Evolutionary conservation across 257 asterid genomes (phyloP).

Genomic region (Gentiana macrophylla): DNA sequence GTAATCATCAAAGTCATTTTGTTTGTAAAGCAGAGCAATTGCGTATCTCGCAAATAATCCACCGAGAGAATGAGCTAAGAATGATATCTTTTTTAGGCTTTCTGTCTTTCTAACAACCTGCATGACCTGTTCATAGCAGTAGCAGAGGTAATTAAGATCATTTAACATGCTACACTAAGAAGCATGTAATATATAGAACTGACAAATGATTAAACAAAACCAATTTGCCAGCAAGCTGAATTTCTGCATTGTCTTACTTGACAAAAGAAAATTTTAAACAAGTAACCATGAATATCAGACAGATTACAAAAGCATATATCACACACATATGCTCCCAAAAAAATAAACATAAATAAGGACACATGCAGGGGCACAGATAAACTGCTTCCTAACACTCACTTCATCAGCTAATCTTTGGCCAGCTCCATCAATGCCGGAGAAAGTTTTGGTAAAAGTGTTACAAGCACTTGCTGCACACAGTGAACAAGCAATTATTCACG

Average conservation of each 20-base stretch:
- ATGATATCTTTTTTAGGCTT: conserved; percentile 65
- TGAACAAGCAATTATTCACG: neutral
- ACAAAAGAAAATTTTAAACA: neutral
- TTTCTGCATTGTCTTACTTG: neutral
- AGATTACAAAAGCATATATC: neutral
- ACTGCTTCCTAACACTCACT: conserved; percentile 35
- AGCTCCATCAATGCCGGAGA: conserved; percentile 82
- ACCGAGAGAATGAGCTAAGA: conserved; percentile 96
- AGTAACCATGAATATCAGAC: neutral
- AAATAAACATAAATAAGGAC: neutral
- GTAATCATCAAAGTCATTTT: conserved; percentile 20
- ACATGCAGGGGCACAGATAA: neutral
- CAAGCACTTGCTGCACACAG: conserved; percentile 71
- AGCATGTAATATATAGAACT: no score
- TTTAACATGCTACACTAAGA: no score
- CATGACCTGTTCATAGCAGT: conserved; percentile 39
- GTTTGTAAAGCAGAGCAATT: conserved; percentile 53
- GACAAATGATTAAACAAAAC: neutral
- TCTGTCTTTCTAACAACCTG: conserved; percentile 51
- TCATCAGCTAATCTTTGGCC: conserved; percentile 92
- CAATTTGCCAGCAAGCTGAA: neutral
- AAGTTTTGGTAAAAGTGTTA: conserved; percentile 73
- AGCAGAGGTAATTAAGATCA: no score
- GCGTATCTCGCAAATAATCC: conserved; percentile 94
- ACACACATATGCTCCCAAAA: neutral